Evolutionary conservation across 768 basidiomycete species (phyloP), one percentile per base, ranked within the genome.

Genomic region (Mycena polygramma): DNA sequence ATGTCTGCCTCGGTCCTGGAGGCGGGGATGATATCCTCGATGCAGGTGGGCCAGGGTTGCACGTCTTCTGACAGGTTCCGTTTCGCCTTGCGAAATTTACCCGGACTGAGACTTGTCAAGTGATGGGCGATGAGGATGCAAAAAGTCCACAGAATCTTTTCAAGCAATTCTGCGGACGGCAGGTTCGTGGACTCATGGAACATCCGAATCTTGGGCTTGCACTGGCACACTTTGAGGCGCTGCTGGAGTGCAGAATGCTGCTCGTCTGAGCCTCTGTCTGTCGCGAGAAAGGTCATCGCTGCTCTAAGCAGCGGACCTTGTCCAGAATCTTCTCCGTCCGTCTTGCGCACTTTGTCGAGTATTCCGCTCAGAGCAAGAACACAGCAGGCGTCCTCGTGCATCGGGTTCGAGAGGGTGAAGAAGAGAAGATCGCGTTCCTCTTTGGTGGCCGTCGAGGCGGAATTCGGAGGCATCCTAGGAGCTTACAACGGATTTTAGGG

Each of bases 341-440:
- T 43, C 26, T 51, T 19, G 37, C 52, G 51, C 24, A 57, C 46
- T 48, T 67, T 60, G 26, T 46, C 41, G n/a, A 67, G 58, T 9
- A 67, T 30, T 8, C 19, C 26, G 24, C 24, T 43, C 13, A 67
- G 17, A 4, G 20, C 57, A 4, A 52, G 37, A 45, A 46, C 41
- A 46, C 57, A 67, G 41, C 57, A 59, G 17, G 66, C 66, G 17
- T 30, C 66, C 7, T 59, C 51, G n/a, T 67, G 66, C 57, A 60
- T 60, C 10, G 66, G 66, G 37, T 67, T 67, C 49, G 26, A 53
- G 10, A 67, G 26, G 66, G 46, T 59, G 11, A 67, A 67, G n/a
- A 67, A 15, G 57, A 60, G 39, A 35, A 59, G 49, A 36, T 22
- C 51, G 51, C 58, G 66, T 41, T 67, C 66, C 20, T 51, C 36